Conservation (phyloP, 495 filamentous ascomycete genomes). For the Evernia prunastri region DNA sequence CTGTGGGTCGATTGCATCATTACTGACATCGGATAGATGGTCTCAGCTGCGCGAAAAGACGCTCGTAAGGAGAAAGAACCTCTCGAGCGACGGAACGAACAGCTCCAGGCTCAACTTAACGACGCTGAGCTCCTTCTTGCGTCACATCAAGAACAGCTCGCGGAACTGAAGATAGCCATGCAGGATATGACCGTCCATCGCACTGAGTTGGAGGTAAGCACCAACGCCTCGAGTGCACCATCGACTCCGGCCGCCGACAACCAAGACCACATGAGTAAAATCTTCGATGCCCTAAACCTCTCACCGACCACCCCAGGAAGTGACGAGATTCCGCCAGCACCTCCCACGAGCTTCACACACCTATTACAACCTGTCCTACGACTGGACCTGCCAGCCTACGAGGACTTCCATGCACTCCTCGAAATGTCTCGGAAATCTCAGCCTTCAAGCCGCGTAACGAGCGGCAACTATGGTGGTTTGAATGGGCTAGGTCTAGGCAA, state of each 20-base stretch:
- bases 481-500: conserved; percentile 51
- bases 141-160: conserved; percentile 88
- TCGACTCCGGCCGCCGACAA: conserved; percentile 52
- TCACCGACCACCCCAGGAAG: conserved; percentile 41
- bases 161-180: conserved; percentile 86
- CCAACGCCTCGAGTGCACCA: conserved; percentile 54
- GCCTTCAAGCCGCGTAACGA: conserved; percentile 56
- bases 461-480: conserved; percentile 50
- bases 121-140: conserved; percentile 81
- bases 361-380: conserved; percentile 76
- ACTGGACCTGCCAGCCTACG: conserved; percentile 70
- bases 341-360: conserved; percentile 78
- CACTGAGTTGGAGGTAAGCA: conserved; percentile 58
- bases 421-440: conserved; percentile 55
- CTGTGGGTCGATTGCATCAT: conserved; percentile 5
- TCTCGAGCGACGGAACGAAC: conserved; percentile 70
- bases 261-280: conserved; percentile 38
- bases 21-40: conserved; percentile 61
- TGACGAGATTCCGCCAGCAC: conserved; percentile 63
- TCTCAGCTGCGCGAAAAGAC: conserved; percentile 61
- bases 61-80: conserved; percentile 65
- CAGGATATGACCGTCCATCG: conserved; percentile 72
- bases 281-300: conserved; percentile 39
- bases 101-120: conserved; percentile 66
- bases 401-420: conserved; percentile 78